Conservation (phyloP, 73 alveolate genomes). For the Paramecium biaurelia region DNA sequence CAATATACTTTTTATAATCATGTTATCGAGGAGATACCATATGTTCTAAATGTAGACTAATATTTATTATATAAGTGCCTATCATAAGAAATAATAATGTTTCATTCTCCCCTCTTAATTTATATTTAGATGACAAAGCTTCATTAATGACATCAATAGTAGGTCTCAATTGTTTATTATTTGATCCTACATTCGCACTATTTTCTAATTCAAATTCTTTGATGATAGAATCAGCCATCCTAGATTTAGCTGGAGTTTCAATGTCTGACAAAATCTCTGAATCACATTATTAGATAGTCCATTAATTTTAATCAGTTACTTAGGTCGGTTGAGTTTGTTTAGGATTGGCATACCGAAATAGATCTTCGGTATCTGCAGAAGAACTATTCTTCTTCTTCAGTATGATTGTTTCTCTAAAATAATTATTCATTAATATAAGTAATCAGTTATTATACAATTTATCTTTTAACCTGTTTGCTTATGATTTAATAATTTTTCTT, state of each 20-base stretch:
- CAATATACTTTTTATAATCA: neutral
- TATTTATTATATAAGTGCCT: neutral
- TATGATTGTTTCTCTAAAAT: neutral
- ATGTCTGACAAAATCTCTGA: slow-evolving; percentile 6
- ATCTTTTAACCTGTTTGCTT: neutral
- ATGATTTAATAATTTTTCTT: neutral
- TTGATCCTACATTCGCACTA: neutral
- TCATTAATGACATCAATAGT: neutral
- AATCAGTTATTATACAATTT: neutral
- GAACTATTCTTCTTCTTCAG: neutral
- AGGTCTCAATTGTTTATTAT: neutral
- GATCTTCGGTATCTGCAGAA: neutral
- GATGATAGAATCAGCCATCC: neutral
- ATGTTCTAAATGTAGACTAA: neutral
- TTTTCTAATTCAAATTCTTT: slow-evolving; percentile 8
- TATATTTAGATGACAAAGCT: neutral
- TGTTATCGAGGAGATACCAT: neutral
- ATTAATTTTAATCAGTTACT: neutral
- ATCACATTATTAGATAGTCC: neutral
- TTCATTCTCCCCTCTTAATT: neutral
- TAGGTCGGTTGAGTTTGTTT: neutral
- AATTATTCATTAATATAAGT: neutral
- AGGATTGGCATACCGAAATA: neutral
- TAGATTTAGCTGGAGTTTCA: slow-evolving; percentile 1
- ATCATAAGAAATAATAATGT: neutral